Evolutionary conservation across 2,329 filamentous ascomycete species (phyloP), one percentile per base, ranked within the genome.

Genomic region (Penicillium sclerotiorum): DNA sequence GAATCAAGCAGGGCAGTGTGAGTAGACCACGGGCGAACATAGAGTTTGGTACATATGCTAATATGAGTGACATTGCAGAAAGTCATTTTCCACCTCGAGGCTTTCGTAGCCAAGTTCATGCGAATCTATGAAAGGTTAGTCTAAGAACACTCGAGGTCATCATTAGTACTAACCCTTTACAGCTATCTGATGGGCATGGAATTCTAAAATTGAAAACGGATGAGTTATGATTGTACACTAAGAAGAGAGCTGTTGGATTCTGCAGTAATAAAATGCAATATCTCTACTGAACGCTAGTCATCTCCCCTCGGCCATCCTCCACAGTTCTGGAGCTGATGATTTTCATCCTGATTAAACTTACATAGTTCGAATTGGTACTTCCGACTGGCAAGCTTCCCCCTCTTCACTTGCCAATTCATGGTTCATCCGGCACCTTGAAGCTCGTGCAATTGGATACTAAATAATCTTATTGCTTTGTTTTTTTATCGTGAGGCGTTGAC

Each of bases 101-200:
- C 94, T 3, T 99, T 99, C 73, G 94, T 99, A 50, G 93, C 93
- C 50, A 97, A 96, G 76, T 96, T 97, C 70, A 97, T 99, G 93
- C 84, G 93, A 61, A 84, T 97, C 60, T 83, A 93, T 56, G 94
- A 99, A 77, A 93, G 91, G 85, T 95, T 85, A 57, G 76, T 46
- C 40, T 38, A 21, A n/a, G 2, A n/a, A 41, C 21, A 9, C 30
- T 37, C 1, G 28, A n/a, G 12, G 27, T 17, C 18, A 25, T 36
- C 5, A 28, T 42, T 56, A n/a, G 17, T 53, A 47, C 57, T 80
- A 74, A 60, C 73, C 66, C 18, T 8, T 5, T 36, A 8, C 38
- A 72, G 69, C 43, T 72, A 71, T 44, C 53, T 72, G 49, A 93
- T 95, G 89, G 89, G 86, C 57, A 92, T 94, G 58, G 82, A 65